Evolutionary conservation across 345 rosid genomes (phyloP).

Genomic region (Erysimum cheiranthoides): DNA sequence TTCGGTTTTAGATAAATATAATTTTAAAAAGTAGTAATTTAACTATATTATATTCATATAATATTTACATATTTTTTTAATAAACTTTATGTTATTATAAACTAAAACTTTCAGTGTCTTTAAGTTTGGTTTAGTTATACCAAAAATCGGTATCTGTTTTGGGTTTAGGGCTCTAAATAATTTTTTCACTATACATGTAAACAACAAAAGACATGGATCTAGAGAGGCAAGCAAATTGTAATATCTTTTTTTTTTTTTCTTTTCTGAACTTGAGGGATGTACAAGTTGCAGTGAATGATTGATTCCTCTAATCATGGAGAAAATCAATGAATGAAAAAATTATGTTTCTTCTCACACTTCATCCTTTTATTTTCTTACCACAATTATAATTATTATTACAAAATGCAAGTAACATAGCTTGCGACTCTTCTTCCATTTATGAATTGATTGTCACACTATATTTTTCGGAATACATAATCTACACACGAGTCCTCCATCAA

Average conservation of each 20-base stretch:
- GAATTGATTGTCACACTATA: not conserved
- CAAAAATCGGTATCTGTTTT: not conserved
- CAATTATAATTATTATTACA: constrained; percentile 2
- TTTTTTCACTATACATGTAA: constrained; percentile 13
- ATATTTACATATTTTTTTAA: not conserved
- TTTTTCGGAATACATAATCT: not conserved
- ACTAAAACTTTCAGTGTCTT: not conserved
- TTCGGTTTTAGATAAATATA: not conserved
- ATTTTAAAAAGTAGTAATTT: not conserved
- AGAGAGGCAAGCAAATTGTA: constrained; percentile 20
- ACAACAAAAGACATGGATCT: constrained; percentile 32
- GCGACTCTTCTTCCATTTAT: constrained; percentile 12
- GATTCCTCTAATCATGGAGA: constrained; percentile 33
- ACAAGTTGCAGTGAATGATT: constrained; percentile 7
- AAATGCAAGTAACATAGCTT: constrained; percentile 26
- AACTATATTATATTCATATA: not conserved
- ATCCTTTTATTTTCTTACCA: constrained; percentile 23
- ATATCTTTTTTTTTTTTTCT: not conserved
- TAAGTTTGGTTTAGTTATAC: not conserved
- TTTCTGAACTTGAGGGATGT: constrained; percentile 20
- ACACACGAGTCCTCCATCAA: constrained; percentile 3
- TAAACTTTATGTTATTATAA: not conserved
- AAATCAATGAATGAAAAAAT: constrained; percentile 22
- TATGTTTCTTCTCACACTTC: constrained; percentile 13
- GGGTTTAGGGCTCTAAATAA: not conserved